Base-by-base conservation (phyloP, 805 yeast species). In the Jamesozyma lodderae region DNA sequence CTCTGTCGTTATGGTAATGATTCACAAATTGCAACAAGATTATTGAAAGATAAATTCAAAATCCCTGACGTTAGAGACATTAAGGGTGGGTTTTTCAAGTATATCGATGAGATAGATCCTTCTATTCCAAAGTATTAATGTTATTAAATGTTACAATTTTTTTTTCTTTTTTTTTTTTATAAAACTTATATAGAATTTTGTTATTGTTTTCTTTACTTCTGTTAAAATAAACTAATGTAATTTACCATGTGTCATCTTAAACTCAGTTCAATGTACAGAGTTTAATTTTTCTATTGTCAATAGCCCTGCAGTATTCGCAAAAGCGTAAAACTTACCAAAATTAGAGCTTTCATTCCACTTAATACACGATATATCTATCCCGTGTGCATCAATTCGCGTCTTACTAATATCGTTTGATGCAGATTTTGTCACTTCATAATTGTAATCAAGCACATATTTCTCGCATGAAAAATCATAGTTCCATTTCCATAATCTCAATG, bases 1-100 rank as follows among this genome's bases (percentile, higher is more conserved):
- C 66, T 90, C 15, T 92, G 98, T 59, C 69, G 96, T 23, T 78
- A 69, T 53, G 98, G 98, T 8, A 87, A 85, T 57, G 97, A 92
- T 55, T 88, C 97, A 0, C 87, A 83, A 51, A 58, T 76, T 14
- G 94, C 95, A 0, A 78, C 82, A 1, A 59, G 68, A 40, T 60
- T 67, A 31, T 58, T 88, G 33, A 65, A 70, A 35, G 73, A 72
- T 18, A 66, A 68, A 1, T 64, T 72, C 32, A 74, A 75, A 0
- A 60, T 74, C 14, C 15, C 51, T 0, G 58, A 71, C 15, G 84
- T 75, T 0, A 70, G 61, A 36, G 95, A 90, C 55, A 66, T 90
- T 4, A 64, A 56, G 9, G 97, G 97, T 1, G 98, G 98, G 0
- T 62, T 87, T 18, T 64, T 68, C 37, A 69, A 64, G 45, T 87